Conservation (phyloP, 768 basidiomycete genomes). For the Hericium coralloides region DNA sequence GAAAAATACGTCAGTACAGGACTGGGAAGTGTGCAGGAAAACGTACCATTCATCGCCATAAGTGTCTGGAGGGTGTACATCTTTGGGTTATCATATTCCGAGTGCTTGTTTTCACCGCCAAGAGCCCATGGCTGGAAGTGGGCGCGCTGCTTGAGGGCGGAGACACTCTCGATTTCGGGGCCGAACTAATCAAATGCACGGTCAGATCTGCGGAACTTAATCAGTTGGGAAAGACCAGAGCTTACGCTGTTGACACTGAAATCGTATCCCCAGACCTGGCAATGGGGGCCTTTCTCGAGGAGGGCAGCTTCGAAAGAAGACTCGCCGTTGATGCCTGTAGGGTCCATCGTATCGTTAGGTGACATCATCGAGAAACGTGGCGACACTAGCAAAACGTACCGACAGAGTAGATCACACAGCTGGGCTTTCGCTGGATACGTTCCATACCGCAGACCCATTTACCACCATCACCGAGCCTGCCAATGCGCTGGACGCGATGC, state of each 20-base stretch:
- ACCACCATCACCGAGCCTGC: conserved; percentile 54
- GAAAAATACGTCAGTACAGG: background rate
- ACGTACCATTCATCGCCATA: conserved; percentile 32
- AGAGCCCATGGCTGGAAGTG: conserved; percentile 36
- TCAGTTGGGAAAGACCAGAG: background rate
- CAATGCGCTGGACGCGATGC: conserved; percentile 33
- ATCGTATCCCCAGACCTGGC: conserved; percentile 58
- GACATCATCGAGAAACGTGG: too few species aligned
- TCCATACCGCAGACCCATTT: conserved; percentile 65
- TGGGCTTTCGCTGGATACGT: conserved; percentile 39
- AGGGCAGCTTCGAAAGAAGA: conserved; percentile 57
- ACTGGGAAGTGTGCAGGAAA: background rate
- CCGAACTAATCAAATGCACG: background rate
- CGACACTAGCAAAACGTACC: conserved; percentile 13
- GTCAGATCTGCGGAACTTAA: background rate
- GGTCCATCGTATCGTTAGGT: background rate
- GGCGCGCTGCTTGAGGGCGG: conserved; percentile 23
- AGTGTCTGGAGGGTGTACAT: conserved; percentile 38
- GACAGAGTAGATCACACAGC: conserved; percentile 55
- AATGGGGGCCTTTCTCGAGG: conserved; percentile 35
- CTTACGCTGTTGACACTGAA: background rate
- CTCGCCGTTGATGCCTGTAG: conserved; percentile 40
- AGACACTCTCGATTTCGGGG: conserved; percentile 15
- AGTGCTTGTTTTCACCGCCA: conserved; percentile 29
- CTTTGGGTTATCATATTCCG: conserved; percentile 20